Evolutionary conservation across 31 red algal genomes (phyloP), one percentile per base, ranked within the genome.

Genomic region (Endocladia muricata): DNA sequence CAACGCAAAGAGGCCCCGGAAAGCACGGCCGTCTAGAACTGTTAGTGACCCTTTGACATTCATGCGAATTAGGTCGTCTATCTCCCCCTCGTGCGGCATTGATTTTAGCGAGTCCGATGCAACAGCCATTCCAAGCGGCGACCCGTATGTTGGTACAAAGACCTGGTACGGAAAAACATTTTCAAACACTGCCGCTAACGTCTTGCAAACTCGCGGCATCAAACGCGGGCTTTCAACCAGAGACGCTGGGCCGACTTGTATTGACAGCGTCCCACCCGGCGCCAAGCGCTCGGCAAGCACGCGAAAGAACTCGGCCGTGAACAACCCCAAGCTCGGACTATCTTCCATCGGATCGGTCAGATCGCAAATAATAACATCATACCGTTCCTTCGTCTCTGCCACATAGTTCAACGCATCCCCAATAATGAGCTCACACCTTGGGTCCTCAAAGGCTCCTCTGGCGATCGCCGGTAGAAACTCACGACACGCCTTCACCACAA

Each of bases 311-410:
- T 94, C 84, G 6, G 51, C 57, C 2, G 91, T 88, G 61, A 98
- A 98, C 19, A 98, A 69, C 1, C 37, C 41, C 25, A 88, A 33
- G 33, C 83, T 89, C 33, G 96, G 96, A 28, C 91, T 67, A 54
- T 91, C 37, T 61, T 98, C 91, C 30, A 94, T 58, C 38, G 96
- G 96, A 62, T 99, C 96, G 4, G 96, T 95, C 28, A 99, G 48
- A 68, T 99, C 96, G 54, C 92, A 85, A 11, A 99, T 76, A 55
- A 99, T 90, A 32, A 99, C 80, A 35, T 99, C 96, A 66, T 76
- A 99, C 1, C 19, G 36, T 4, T 67, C 72, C 28, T 41, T 33
- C 33, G 43, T 61, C 3, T 85, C 47, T 11, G 68, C 77, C 3
- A 99, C 55, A 37, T 48, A 95, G 37, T 75, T 48, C 42, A 82